Conservation (phyloP, 306 rosid genomes). For the Vigna hirtella region DNA sequence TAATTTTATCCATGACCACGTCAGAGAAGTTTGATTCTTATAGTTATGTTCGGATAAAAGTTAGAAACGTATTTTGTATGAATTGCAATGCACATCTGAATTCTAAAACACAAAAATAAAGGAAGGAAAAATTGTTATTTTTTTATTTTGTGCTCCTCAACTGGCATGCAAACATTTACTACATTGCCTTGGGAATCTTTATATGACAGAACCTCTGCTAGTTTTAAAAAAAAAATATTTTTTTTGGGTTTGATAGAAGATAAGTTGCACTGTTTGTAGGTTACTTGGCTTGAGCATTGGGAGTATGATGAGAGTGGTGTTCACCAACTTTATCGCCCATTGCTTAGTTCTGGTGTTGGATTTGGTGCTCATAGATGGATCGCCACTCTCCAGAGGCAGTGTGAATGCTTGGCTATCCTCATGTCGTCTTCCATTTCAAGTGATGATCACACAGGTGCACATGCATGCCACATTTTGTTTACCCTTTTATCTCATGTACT, state of each 20-base stretch:
- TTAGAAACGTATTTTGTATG: not conserved
- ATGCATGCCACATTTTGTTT: not conserved
- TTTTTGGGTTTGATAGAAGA: not conserved
- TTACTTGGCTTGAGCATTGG: slow-evolving; percentile 90
- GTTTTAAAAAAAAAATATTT: not conserved
- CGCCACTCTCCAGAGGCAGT: slow-evolving; percentile 87
- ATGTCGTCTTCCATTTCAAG: slow-evolving; percentile 64
- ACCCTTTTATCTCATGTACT: not conserved
- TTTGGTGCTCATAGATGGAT: slow-evolving; percentile 96
- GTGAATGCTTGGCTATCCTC: slow-evolving; percentile 75
- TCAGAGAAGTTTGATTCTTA: not conserved
- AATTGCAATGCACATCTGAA: not conserved
- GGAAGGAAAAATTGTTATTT: not conserved
- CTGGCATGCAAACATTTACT: not conserved
- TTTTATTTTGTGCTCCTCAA: not conserved
- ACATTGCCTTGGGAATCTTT: not conserved
- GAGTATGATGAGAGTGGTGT: slow-evolving; percentile 73
- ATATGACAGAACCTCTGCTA: not conserved
- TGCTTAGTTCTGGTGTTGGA: slow-evolving; percentile 69
- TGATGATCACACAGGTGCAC: slow-evolving; percentile 59
- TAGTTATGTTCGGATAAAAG: not conserved
- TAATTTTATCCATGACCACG: not conserved
- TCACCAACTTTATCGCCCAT: slow-evolving; percentile 71
- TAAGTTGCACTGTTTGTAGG: slow-evolving; percentile 58
- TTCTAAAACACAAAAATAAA: not conserved